phyloP scores from a whole-genome alignment of 257 asterid genomes.

The Salvia splendens region DNA sequence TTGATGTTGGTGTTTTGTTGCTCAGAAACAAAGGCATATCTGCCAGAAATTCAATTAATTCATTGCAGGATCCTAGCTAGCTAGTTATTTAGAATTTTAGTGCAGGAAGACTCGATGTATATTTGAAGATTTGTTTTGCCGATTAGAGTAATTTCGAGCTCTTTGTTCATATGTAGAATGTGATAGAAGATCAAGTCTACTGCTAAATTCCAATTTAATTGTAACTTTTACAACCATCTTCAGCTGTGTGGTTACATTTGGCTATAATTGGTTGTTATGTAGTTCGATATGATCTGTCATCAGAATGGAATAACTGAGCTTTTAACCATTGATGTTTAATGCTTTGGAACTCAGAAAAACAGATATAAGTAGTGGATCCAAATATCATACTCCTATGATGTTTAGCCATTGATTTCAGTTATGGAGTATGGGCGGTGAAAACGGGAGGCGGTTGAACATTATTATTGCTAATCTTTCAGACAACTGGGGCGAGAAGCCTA shows the following conservation, averaged over 20 bases:
- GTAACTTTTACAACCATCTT: neutral
- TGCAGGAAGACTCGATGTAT: neutral
- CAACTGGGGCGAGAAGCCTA: neutral
- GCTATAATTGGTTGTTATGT: neutral
- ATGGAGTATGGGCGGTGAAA: conserved; percentile 44
- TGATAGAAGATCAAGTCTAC: neutral
- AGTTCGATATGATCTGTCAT: neutral
- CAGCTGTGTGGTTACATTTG: neutral
- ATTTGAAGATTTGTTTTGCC: neutral
- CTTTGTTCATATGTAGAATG: neutral
- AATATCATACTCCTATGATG: neutral
- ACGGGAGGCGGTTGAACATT: conserved; percentile 25
- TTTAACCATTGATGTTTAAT: too few species aligned
- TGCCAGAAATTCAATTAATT: neutral
- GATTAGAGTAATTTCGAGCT: neutral
- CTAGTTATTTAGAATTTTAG: neutral
- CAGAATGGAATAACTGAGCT: neutral
- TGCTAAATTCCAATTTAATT: neutral
- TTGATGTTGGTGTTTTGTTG: neutral
- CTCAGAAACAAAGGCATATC: neutral
- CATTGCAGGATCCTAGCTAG: neutral
- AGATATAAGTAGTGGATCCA: neutral
- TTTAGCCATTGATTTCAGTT: conserved; percentile 29
- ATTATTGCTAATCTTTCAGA: conserved; percentile 20
- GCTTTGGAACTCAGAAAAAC: neutral